These are phyloP conservation scores for Rhizopogon roseolus DNA, from an alignment of 768 basidiomycete genomes.

Conservation along the genomic window DNA sequence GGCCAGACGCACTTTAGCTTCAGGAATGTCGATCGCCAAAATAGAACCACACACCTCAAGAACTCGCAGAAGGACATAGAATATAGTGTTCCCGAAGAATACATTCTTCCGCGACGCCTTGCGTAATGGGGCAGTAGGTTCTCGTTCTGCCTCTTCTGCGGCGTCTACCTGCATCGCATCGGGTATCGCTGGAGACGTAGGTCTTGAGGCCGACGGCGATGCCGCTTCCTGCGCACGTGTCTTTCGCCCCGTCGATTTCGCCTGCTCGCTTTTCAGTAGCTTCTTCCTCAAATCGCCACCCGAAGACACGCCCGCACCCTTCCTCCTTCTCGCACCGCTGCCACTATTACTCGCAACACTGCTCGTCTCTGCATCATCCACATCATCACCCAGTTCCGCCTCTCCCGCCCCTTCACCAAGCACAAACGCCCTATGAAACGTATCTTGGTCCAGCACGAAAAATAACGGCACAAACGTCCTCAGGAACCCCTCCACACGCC, in stretches of 20 bases:
- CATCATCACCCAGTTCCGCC: slow-evolving; percentile 51
- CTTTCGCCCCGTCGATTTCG: slow-evolving; percentile 60
- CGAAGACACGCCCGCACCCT: slow-evolving; percentile 33
- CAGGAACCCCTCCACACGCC: slow-evolving; percentile 77
- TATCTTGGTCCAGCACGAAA: slow-evolving; percentile 66
- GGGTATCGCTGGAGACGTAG: slow-evolving; percentile 54
- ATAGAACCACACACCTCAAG: slow-evolving; percentile 60
- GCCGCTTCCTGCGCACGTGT: slow-evolving; percentile 49
- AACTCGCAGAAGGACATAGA: slow-evolving; percentile 81
- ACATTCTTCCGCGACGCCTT: slow-evolving; percentile 42
- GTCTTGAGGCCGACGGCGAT: slow-evolving; percentile 53
- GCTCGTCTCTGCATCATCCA: slow-evolving; percentile 33
- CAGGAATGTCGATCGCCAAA: neutral
- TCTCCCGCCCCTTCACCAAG: slow-evolving; percentile 58
- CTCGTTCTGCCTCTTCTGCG: slow-evolving; percentile 23
- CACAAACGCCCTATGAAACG: slow-evolving; percentile 68
- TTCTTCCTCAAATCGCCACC: slow-evolving; percentile 75
- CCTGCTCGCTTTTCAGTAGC: slow-evolving; percentile 77
- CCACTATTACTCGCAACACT: slow-evolving; percentile 25
- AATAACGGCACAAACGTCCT: slow-evolving; percentile 73
- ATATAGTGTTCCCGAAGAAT: slow-evolving; percentile 88
- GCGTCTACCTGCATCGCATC: slow-evolving; percentile 36
- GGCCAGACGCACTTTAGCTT: neutral
- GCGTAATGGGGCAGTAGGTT: slow-evolving; percentile 18
- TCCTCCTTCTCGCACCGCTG: slow-evolving; percentile 36